Evolutionary conservation across 306 rosid species (phyloP), one percentile per base, ranked within the genome.

Genomic region (Inga oerstediana): DNA sequence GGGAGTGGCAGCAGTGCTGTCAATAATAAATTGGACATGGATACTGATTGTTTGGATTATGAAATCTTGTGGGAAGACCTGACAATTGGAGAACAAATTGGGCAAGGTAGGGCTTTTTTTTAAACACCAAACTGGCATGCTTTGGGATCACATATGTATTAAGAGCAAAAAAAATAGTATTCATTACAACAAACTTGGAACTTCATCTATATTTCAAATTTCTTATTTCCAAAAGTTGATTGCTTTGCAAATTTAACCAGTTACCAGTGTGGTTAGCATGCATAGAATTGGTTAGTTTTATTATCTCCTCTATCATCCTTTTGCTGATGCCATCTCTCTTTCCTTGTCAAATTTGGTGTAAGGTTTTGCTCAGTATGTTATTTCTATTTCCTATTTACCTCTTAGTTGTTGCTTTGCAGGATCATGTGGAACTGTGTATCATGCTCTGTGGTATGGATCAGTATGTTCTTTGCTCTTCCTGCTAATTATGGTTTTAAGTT

Each of bases 391-490:
- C 83, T 67, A 34, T 71, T 86, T 20, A 81, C 46, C 30, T 84
- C 56, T 85, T 17, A 79, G 54, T 35, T 85, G 71, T 58, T 88
- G 81, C 90, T 88, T 58, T 89, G 86, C 95, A 97, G 99, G 99
- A 86, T 92, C 98, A 76, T 94, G 98, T 84, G 99, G 99, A 90
- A 94, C 97, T 84, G 99, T 97, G 16, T 97, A 97, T 87, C 98
- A 94, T 89, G 98, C 91, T 66, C 90, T 94, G 97, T 97, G 99
- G 99, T 91, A 90, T 83, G 99, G 99, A 97, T 97, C 99, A 82
- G 99, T 97, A 92, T 85, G 98, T 92, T 84, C 91, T 85, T 81
- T 82, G 79, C 97, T 88, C 91, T 86, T 87, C 75, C 89, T 87
- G 75, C 80, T 61, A 72, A 78, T 85, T 89, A 51, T 74, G 11